Percentiles rank a stretch among this genome's conserved stretches.
Evolutionary conservation across 2,329 filamentous ascomycete species (phyloP).

Genomic region (Didymella lethalis): DNA sequence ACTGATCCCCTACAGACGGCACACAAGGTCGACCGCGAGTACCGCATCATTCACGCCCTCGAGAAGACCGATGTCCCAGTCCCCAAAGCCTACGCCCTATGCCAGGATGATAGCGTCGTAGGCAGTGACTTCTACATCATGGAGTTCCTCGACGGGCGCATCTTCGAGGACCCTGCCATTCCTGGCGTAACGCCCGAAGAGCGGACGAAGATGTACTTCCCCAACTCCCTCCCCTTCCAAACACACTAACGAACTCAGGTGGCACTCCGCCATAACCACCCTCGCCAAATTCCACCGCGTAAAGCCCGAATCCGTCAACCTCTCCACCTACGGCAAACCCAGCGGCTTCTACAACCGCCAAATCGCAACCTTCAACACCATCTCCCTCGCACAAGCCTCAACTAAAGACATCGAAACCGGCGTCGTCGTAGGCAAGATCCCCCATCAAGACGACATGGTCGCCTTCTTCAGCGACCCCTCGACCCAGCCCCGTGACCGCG

Average conservation of each 20-base stretch:
- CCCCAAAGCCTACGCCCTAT: constrained; percentile 82
- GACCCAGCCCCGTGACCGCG: constrained; percentile 78
- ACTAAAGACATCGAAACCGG: constrained; percentile 79
- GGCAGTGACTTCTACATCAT: constrained; percentile 97
- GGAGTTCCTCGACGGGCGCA: constrained; percentile 92
- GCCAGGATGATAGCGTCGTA: constrained; percentile 79
- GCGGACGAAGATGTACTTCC: constrained; percentile 71
- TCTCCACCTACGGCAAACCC: constrained; percentile 76
- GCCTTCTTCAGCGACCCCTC: constrained; percentile 75
- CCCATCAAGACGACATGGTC: constrained; percentile 82
- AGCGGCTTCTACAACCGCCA: constrained; percentile 86
- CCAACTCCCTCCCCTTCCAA: neutral
- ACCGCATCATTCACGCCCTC: constrained; percentile 86
- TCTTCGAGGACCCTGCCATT: constrained; percentile 87
- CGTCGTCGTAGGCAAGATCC: constrained; percentile 79
- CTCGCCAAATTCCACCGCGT: constrained; percentile 87
- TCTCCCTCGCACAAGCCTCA: constrained; percentile 79
- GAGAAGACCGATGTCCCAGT: constrained; percentile 83
- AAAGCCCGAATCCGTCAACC: constrained; percentile 68
- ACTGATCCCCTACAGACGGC: constrained; percentile 68
- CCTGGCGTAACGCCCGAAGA: constrained; percentile 74
- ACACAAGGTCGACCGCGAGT: constrained; percentile 96
- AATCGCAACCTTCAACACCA: constrained; percentile 79
- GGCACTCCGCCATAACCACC: constrained; percentile 82
- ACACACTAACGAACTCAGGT: constrained; percentile 58